phyloP scores from a whole-genome alignment of 768 basidiomycete genomes.

The Lactarius vividus region DNA sequence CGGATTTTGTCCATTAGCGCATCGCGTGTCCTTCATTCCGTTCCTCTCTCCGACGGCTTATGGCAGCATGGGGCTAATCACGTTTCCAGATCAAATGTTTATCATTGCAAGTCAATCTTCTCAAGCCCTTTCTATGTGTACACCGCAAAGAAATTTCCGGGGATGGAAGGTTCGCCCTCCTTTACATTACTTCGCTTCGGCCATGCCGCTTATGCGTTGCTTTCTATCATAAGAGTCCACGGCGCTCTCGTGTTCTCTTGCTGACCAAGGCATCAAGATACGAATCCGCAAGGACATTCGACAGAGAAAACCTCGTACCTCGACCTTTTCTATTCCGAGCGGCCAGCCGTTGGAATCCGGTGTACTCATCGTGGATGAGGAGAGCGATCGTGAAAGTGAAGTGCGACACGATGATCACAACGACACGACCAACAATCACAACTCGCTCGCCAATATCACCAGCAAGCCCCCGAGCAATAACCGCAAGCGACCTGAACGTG shows the following conservation, averaged over 20 bases:
- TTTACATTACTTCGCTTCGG: background rate
- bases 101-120: slow-evolving; percentile 87
- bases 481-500: slow-evolving; percentile 27
- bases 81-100: slow-evolving; percentile 66
- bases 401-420: slow-evolving; percentile 21
- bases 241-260: slow-evolving; percentile 81
- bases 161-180: slow-evolving; percentile 76
- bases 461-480: slow-evolving; percentile 14
- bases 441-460: slow-evolving; percentile 17
- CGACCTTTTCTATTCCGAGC: slow-evolving; percentile 21
- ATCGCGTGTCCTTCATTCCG: slow-evolving; percentile 23
- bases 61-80: background rate
- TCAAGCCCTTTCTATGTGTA: slow-evolving; percentile 92
- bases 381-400: slow-evolving; percentile 27
- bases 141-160: slow-evolving; percentile 94
- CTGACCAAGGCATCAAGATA: slow-evolving; percentile 96
- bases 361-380: slow-evolving; percentile 24
- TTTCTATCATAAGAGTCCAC: slow-evolving; percentile 64
- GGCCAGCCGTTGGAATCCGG: slow-evolving; percentile 19
- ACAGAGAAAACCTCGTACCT: slow-evolving; percentile 59
- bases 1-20: slow-evolving; percentile 9
- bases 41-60: background rate
- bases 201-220: slow-evolving; percentile 10
- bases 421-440: slow-evolving; percentile 26
- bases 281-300: slow-evolving; percentile 91